Evolutionary conservation across 306 rosid species (phyloP).

Genomic region (Hylodesmum podocarpum): DNA sequence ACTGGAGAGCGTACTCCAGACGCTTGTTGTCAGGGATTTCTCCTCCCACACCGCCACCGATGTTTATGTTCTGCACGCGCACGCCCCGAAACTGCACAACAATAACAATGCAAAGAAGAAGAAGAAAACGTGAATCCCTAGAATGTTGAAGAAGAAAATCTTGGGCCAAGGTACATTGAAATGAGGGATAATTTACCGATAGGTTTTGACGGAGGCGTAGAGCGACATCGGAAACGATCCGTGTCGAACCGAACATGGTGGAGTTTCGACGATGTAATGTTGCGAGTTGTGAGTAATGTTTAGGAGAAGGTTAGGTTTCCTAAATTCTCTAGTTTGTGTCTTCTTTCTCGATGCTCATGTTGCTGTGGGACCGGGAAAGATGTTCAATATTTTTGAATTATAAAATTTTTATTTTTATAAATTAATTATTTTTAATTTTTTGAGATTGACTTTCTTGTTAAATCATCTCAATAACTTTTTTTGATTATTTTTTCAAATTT

Average conservation of each 20-base stretch:
- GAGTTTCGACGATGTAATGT: not conserved
- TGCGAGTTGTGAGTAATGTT: not conserved
- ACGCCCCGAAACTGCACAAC: slow-evolving; percentile 50
- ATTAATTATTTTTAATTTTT: no score
- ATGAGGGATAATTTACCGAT: slow-evolving; percentile 34
- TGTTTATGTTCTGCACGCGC: slow-evolving; percentile 43
- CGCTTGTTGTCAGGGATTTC: slow-evolving; percentile 76
- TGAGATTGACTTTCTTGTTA: no score
- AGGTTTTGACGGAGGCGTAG: slow-evolving; percentile 46
- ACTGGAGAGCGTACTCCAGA: slow-evolving; percentile 63
- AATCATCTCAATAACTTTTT: no score
- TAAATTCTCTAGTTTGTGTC: no score
- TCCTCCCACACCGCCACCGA: slow-evolving; percentile 72
- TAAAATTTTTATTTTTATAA: no score
- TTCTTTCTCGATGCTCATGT: not conserved
- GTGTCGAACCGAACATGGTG: slow-evolving; percentile 34
- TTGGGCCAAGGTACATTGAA: not conserved
- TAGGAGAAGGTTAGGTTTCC: not conserved
- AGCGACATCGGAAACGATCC: slow-evolving; percentile 35
- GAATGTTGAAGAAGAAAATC: not conserved
- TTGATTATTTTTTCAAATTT: no score
- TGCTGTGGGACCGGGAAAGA: no score
- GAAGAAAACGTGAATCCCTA: not conserved
- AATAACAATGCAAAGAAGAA: not conserved
- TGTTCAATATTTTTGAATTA: no score